Evolutionary conservation across 257 asterid genomes (phyloP).

Genomic region (Rehmannia glutinosa): DNA sequence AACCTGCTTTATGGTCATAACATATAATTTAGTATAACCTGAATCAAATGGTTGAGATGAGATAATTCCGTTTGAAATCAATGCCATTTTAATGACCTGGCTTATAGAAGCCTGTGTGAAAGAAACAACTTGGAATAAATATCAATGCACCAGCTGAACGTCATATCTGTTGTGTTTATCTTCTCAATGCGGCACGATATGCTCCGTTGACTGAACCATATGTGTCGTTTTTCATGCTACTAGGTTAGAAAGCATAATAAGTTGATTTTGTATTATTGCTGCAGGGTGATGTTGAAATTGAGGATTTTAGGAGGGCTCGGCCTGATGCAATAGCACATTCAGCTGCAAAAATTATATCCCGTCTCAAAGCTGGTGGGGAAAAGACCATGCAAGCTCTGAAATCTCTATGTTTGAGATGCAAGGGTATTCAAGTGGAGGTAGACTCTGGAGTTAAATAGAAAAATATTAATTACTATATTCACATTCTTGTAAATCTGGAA

Average conservation of each 20-base stretch:
- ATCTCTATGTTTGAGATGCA: conserved; percentile 95
- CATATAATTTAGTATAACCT: neutral
- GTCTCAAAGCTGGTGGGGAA: conserved; percentile 89
- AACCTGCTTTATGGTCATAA: neutral
- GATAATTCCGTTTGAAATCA: neutral
- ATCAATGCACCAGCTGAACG: neutral
- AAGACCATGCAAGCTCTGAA: conserved; percentile 87
- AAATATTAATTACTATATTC: conserved; percentile 1
- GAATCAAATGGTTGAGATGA: conserved; percentile 4
- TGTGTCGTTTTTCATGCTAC: conserved; percentile 2
- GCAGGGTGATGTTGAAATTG: conserved; percentile 74
- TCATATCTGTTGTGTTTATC: neutral
- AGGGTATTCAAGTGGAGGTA: conserved; percentile 98
- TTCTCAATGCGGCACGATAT: neutral
- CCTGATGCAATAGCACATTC: conserved; percentile 98
- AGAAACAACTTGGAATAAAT: conserved; percentile 5
- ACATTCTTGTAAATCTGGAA: conserved; percentile 4
- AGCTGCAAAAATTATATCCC: conserved; percentile 79
- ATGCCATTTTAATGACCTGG: neutral
- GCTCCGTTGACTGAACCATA: neutral
- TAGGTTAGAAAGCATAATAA: conserved; percentile 10
- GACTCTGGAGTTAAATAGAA: neutral
- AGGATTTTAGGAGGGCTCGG: conserved; percentile 78
- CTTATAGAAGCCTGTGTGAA: neutral
- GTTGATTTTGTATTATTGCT: conserved; percentile 28